phyloP scores from a whole-genome alignment of 2,329 filamentous ascomycete species.

The Sporothrix mexicana region DNA sequence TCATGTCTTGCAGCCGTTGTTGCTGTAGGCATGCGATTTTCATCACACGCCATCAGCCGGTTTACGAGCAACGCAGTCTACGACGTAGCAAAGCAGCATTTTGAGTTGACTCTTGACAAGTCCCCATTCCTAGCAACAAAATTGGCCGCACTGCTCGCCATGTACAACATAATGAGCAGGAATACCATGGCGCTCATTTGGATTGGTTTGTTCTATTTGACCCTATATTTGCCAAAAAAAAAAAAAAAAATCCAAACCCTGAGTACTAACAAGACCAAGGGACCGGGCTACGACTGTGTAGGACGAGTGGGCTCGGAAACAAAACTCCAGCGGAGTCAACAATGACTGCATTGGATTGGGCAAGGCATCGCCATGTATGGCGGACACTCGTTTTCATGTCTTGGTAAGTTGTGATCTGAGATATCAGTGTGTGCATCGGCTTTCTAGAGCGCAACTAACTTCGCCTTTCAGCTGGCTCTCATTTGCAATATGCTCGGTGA shows the following conservation, averaged over 20 bases:
- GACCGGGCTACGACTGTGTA: slow-evolving; percentile 42
- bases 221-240: too few species aligned
- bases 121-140: slow-evolving; percentile 42
- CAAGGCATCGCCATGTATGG: slow-evolving; percentile 42
- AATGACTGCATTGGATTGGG: slow-evolving; percentile 35
- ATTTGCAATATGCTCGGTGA: slow-evolving; percentile 43
- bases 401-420: slow-evolving; percentile 36
- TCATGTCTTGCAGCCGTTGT: slow-evolving; percentile 42
- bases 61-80: slow-evolving; percentile 39
- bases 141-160: slow-evolving; percentile 42
- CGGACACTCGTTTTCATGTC: slow-evolving; percentile 44
- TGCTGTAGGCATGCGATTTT: slow-evolving; percentile 43
- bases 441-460: not conserved
- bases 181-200: slow-evolving; percentile 42
- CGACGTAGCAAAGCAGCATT: slow-evolving; percentile 41
- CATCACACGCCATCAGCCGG: slow-evolving; percentile 36
- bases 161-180: slow-evolving; percentile 45
- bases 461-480: slow-evolving; percentile 42
- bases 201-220: slow-evolving; percentile 35
- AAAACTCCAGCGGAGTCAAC: slow-evolving; percentile 26
- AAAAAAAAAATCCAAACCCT: too few species aligned
- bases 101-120: slow-evolving; percentile 41
- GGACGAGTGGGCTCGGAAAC: slow-evolving; percentile 38
- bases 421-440: not conserved
- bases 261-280: slow-evolving; percentile 35